phyloP scores from a whole-genome alignment of 345 rosid genomes.

The Moricandia moricandioides region DNA sequence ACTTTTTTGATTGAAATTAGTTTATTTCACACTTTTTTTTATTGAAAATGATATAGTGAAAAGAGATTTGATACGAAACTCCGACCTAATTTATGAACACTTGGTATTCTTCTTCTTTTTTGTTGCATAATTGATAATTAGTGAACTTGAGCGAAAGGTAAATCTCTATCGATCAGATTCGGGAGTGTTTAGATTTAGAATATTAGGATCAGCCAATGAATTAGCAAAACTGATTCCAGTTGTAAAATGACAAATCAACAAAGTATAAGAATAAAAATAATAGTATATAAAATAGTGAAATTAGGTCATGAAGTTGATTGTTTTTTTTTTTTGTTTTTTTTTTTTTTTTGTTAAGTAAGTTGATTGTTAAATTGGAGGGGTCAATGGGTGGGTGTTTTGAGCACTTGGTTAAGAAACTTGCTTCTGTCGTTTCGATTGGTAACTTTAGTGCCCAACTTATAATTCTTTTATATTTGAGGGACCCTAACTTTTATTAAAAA shows the following conservation, averaged over 20 bases:
- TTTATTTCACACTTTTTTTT: background rate
- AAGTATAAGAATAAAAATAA: background rate
- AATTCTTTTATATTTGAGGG: background rate
- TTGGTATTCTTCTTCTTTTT: background rate
- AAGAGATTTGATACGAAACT: background rate
- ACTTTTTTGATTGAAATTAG: background rate
- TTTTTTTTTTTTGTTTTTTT: too few relatives aligned
- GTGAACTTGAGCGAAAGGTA: conserved; percentile 27
- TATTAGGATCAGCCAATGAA: conserved; percentile 19
- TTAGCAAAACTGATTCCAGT: background rate
- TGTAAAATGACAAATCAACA: background rate
- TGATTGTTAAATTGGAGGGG: conserved; percentile 37
- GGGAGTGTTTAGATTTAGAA: conserved; percentile 11
- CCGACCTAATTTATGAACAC: background rate
- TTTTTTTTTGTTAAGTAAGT: too few relatives aligned
- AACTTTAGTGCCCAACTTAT: conserved; percentile 7
- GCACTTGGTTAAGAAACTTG: conserved; percentile 35
- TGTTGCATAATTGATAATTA: conserved; percentile 10
- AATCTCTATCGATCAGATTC: conserved; percentile 32
- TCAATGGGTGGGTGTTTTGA: conserved; percentile 27
- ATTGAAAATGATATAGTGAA: too few relatives aligned
- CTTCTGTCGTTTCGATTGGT: background rate
- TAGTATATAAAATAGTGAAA: conserved; percentile 28
- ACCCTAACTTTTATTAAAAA: conserved; percentile 15
- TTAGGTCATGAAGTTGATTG: conserved; percentile 42